Conservation (phyloP, 345 rosid genomes). For the Trapa incisa region DNA sequence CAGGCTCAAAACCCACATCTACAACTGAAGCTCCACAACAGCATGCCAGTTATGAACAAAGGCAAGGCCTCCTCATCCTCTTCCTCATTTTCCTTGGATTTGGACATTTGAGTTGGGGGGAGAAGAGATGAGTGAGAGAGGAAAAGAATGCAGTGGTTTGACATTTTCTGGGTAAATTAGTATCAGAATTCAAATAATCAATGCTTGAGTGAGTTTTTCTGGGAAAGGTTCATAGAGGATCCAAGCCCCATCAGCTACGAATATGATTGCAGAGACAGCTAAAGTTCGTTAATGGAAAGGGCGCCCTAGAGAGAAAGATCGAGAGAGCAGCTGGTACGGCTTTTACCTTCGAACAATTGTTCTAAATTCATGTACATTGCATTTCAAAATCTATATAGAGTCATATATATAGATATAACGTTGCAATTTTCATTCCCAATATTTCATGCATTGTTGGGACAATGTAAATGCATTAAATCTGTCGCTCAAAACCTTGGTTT, state of each 20-base stretch:
- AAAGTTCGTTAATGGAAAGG: neutral
- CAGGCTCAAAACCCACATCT: conserved; percentile 14
- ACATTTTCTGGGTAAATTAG: too few relatives aligned
- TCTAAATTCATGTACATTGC: neutral
- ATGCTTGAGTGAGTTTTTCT: neutral
- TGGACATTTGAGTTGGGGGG: conserved; percentile 17
- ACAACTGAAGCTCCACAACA: conserved; percentile 31
- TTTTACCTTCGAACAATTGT: neutral
- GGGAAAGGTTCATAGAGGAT: neutral
- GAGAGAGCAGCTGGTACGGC: neutral
- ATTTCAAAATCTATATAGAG: neutral
- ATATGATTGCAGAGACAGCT: neutral
- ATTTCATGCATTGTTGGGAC: neutral
- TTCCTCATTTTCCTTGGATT: conserved; percentile 28
- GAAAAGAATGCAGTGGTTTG: too few relatives aligned
- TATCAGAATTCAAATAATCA: too few relatives aligned
- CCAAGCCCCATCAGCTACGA: neutral
- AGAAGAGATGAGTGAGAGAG: too few relatives aligned
- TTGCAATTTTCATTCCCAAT: neutral
- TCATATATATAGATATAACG: neutral
- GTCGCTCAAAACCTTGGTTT: neutral
- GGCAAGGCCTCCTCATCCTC: conserved; percentile 14
- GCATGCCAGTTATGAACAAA: conserved; percentile 14
- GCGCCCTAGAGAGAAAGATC: neutral
- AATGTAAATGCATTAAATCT: too few relatives aligned